Evolutionary conservation across 2,329 filamentous ascomycete genomes (phyloP).

Genomic region (Furcasterigmium furcatum): DNA sequence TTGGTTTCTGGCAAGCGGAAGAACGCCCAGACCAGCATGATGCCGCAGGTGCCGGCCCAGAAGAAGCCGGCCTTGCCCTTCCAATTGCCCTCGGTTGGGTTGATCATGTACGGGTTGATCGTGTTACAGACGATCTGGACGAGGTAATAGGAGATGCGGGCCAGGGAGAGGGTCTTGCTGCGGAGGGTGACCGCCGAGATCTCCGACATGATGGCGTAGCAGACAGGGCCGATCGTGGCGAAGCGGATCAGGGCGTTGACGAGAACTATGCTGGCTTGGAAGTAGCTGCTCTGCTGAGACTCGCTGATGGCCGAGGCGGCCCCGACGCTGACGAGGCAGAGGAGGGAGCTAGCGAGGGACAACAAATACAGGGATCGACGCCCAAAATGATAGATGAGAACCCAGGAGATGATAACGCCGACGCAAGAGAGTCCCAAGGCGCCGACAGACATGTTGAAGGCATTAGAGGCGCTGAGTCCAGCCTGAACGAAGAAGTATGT

Average conservation of each 20-base stretch:
- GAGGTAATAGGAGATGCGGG: slow-evolving; percentile 34
- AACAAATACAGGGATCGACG: too few relatives aligned
- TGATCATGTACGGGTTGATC: slow-evolving; percentile 32
- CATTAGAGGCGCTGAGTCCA: slow-evolving; percentile 30
- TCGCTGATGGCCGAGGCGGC: too few relatives aligned
- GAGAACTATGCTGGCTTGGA: too few relatives aligned
- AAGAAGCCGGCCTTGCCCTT: slow-evolving; percentile 39
- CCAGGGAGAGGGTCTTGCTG: slow-evolving; percentile 40
- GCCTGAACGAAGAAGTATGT: slow-evolving; percentile 44
- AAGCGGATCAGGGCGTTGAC: too few relatives aligned
- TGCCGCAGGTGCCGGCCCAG: slow-evolving; percentile 36
- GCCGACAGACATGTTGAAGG: slow-evolving; percentile 36
- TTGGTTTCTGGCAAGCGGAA: slow-evolving; percentile 51
- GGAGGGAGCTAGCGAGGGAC: too few relatives aligned
- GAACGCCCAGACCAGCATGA: slow-evolving; percentile 45
- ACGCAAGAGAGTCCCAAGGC: too few relatives aligned
- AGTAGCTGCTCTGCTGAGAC: too few relatives aligned
- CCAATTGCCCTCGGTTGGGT: slow-evolving; percentile 31
- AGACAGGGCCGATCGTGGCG: slow-evolving; percentile 39
- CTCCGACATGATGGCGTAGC: slow-evolving; percentile 41
- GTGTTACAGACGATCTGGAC: too few relatives aligned
- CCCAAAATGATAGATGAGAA: too few relatives aligned
- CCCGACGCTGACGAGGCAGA: too few relatives aligned
- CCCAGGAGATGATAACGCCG: too few relatives aligned
- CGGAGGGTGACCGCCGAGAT: slow-evolving; percentile 40